These are phyloP conservation scores for Colletotrichum horii DNA, from an alignment of 2,329 filamentous ascomycete genomes.

Conservation along the genomic window DNA sequence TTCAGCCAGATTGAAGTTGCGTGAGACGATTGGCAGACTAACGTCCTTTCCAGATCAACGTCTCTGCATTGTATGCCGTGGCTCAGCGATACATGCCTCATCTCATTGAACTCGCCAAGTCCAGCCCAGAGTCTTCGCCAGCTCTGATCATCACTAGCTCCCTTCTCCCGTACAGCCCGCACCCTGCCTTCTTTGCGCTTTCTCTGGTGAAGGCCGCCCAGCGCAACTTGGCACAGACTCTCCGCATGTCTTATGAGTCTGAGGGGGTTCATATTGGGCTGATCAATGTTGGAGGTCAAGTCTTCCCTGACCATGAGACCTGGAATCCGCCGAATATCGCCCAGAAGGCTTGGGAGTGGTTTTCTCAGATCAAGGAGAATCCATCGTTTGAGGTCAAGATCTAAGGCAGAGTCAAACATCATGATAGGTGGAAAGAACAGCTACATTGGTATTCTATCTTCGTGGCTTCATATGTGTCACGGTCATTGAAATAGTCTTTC, in stretches of 20 bases:
- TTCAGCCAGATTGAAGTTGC: background rate
- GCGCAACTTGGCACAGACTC: conserved; percentile 50
- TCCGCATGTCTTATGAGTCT: conserved; percentile 41
- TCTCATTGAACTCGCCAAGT: conserved; percentile 36
- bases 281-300: conserved; percentile 48
- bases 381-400: conserved; percentile 40
- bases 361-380: conserved; percentile 38
- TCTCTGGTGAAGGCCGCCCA: conserved; percentile 57
- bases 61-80: conserved; percentile 51
- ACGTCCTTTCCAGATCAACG: conserved; percentile 41
- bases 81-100: conserved; percentile 51
- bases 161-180: conserved; percentile 49
- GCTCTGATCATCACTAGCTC: conserved; percentile 55
- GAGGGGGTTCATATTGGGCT: conserved; percentile 52
- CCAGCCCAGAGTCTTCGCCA: conserved; percentile 38
- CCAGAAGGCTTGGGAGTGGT: conserved; percentile 46
- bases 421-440: too few species aligned
- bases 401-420: background rate
- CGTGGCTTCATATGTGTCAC: background rate
- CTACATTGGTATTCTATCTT: too few species aligned
- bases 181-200: conserved; percentile 51
- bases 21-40: background rate
- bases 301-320: conserved; percentile 31
- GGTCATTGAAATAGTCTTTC: background rate
- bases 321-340: conserved; percentile 38